Base-by-base conservation (phyloP, 139 green algal genomes). In the Trebouxia sp. region DNA sequence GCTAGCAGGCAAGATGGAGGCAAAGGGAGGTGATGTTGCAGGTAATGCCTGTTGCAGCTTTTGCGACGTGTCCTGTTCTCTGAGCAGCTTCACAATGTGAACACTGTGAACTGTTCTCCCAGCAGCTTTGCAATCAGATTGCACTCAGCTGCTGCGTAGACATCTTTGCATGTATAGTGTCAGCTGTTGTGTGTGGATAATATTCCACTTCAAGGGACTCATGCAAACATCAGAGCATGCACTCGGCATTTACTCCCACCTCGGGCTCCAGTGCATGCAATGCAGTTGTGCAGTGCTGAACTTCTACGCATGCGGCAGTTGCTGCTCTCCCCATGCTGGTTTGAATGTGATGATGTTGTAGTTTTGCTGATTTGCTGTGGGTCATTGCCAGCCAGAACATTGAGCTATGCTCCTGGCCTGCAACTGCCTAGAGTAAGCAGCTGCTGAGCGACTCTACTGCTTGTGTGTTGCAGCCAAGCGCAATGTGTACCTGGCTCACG, bases 381-480 rank as follows among this genome's bases (percentile, higher is more conserved):
- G n/a, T n/a, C n/a, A n/a, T n/a, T n/a, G n/a, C n/a, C n/a, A n/a
- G n/a, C n/a, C n/a, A n/a, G n/a, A n/a, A n/a, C n/a, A n/a, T n/a
- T n/a, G n/a, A n/a, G n/a, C n/a, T n/a, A n/a, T n/a, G n/a, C n/a
- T n/a, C n/a, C n/a, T n/a, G n/a, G n/a, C n/a, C n/a, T n/a, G n/a
- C n/a, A n/a, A n/a, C n/a, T n/a, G n/a, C n/a, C n/a, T n/a, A n/a
- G n/a, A n/a, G n/a, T n/a, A n/a, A n/a, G n/a, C 50, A 58, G 3
- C 50, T 22, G 2, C 50, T 58, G 12, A 12, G 50, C 4, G 26
- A 17, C 50, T 58, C 20, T 22, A 58, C 50, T 22, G 2, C 30
- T 1, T 53, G 10, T 56, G 39, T 55, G 32, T 22, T 77, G 69
- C 69, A 77, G 69, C 42, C 3, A 77, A 77, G 69, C 69, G 69